A percentile compares a stretch with the other conserved stretches of the same genome.
Evolutionary conservation across 176 grass and related monocot genomes (phyloP).

Genomic region (Bolboschoenus planiculmis): DNA sequence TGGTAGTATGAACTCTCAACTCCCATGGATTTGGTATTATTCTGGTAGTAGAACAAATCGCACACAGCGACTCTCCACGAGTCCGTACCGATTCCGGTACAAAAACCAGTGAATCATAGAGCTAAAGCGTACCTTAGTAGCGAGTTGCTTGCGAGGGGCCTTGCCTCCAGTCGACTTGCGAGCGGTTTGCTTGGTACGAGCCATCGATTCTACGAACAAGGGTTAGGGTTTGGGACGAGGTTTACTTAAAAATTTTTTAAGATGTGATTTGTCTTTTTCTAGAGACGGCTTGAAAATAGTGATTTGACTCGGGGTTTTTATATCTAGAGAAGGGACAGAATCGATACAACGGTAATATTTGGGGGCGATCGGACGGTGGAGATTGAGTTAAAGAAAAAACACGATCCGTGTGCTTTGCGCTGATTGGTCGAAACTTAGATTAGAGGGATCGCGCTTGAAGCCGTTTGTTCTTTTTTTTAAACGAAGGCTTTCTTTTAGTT

Average conservation of each 20-base stretch:
- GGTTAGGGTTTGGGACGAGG: slow-evolving; percentile 19
- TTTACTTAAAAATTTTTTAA: not conserved
- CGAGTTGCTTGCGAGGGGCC: slow-evolving; percentile 82
- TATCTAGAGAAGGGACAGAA: not conserved
- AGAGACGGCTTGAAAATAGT: not conserved
- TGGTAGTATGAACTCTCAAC: not conserved
- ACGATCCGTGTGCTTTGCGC: not conserved
- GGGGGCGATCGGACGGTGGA: not conserved
- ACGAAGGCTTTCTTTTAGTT: no score
- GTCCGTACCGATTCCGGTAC: not conserved
- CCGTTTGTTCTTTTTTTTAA: no score
- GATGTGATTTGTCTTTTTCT: not conserved
- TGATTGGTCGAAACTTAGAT: not conserved
- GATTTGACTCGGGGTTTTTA: not conserved
- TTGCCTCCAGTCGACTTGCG: slow-evolving; percentile 76
- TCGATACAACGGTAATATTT: not conserved
- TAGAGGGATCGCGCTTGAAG: not conserved
- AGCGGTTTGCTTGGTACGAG: slow-evolving; percentile 78
- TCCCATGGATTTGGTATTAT: not conserved
- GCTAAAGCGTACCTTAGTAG: slow-evolving; percentile 40
- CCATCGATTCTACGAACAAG: slow-evolving; percentile 31
- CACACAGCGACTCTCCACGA: not conserved
- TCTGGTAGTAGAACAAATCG: not conserved
- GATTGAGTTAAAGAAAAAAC: not conserved
- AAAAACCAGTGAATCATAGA: not conserved